These are phyloP conservation scores for Sordariomycetes sp. DNA, from an alignment of 2,329 filamentous ascomycete species.

Conservation along the genomic window DNA sequence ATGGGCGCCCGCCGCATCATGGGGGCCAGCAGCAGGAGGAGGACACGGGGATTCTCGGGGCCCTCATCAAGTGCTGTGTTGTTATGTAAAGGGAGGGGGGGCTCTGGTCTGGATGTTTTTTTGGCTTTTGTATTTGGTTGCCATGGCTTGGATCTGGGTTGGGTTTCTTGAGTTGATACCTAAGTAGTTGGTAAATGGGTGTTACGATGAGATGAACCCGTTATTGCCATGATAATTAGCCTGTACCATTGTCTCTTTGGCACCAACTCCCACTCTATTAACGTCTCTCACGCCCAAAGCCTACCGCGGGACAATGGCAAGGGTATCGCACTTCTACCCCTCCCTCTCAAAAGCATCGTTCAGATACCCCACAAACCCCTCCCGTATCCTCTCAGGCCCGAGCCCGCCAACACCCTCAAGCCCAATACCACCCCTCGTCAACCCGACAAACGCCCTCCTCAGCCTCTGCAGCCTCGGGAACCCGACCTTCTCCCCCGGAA, in stretches of 20 bases:
- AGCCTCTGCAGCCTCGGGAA: conserved; percentile 67
- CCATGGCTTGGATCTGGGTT: background rate
- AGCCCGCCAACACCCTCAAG: conserved; percentile 40
- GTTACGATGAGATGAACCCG: too few species aligned
- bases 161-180: background rate
- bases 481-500: conserved; percentile 54
- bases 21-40: conserved; percentile 32
- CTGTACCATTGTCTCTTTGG: too few species aligned
- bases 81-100: conserved; percentile 45
- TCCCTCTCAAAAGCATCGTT: conserved; percentile 52
- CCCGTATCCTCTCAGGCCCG: conserved; percentile 39
- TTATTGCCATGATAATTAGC: too few species aligned
- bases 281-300: background rate
- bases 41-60: conserved; percentile 7
- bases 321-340: conserved; percentile 17
- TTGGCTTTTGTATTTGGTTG: background rate
- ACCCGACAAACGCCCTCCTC: conserved; percentile 60
- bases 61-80: conserved; percentile 41
- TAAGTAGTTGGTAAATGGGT: too few species aligned
- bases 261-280: background rate
- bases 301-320: background rate
- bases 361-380: conserved; percentile 53
- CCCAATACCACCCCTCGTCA: conserved; percentile 60
- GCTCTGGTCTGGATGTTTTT: background rate
- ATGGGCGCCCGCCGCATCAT: conserved; percentile 26